Evolutionary conservation across 495 filamentous ascomycete genomes (phyloP).

Genomic region (Hypoxylon fragiforme): DNA sequence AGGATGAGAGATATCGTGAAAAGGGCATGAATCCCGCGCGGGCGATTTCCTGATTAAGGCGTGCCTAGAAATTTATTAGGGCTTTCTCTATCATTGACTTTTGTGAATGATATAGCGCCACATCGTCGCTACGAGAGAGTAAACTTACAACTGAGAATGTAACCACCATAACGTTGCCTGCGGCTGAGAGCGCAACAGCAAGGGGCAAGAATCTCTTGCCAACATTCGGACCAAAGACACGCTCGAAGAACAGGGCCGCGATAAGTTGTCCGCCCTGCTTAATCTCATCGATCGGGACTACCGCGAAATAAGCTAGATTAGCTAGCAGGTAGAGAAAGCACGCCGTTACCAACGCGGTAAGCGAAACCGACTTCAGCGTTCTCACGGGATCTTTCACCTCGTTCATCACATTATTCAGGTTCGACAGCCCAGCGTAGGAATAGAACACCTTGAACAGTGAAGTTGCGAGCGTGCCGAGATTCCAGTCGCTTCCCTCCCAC

Average conservation of each 20-base stretch:
- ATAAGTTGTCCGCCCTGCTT: slow-evolving; percentile 68
- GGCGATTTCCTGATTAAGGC: slow-evolving; percentile 57
- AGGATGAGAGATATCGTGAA: slow-evolving; percentile 62
- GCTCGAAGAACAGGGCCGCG: slow-evolving; percentile 68
- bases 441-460: slow-evolving; percentile 75
- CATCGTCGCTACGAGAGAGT: not conserved
- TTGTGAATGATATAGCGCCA: too few species aligned
- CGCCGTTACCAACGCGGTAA: slow-evolving; percentile 62
- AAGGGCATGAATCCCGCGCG: slow-evolving; percentile 66
- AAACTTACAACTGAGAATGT: slow-evolving; percentile 63
- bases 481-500: slow-evolving; percentile 60
- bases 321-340: slow-evolving; percentile 67
- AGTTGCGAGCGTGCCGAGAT: slow-evolving; percentile 59
- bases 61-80: slow-evolving; percentile 51
- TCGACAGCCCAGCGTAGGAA: slow-evolving; percentile 68
- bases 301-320: slow-evolving; percentile 71
- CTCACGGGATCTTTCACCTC: slow-evolving; percentile 71
- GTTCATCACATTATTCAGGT: slow-evolving; percentile 76
- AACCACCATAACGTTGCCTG: slow-evolving; percentile 78
- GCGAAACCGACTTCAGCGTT: slow-evolving; percentile 66
- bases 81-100: too few species aligned
- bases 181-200: slow-evolving; percentile 67
- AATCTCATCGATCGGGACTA: slow-evolving; percentile 69
- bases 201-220: slow-evolving; percentile 63
- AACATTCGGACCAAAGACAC: slow-evolving; percentile 61